A percentile compares a stretch with the other conserved stretches of the same genome.
phyloP scores from a whole-genome alignment of 371 early-diverging fungal species.

The Mortierella sp. region DNA sequence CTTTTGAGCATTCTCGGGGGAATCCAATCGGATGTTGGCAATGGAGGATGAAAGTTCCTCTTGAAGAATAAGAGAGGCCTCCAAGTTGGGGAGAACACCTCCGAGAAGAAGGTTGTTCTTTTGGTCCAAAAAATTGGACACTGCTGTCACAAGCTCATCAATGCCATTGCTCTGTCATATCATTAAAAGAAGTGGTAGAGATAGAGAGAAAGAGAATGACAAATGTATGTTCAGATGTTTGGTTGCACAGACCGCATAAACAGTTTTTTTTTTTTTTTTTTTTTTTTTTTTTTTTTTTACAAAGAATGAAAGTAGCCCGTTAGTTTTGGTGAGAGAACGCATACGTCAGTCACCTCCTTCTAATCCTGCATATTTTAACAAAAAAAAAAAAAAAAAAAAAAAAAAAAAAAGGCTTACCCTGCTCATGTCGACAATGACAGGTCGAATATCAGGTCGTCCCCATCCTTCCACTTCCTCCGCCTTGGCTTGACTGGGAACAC shows the following conservation, averaged over 20 bases:
- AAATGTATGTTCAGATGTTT: background rate
- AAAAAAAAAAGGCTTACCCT: slow-evolving; percentile 27
- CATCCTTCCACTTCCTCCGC: slow-evolving; percentile 25
- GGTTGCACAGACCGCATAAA: no score
- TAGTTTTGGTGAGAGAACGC: background rate
- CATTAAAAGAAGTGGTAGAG: background rate
- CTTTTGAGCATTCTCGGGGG: slow-evolving; percentile 22
- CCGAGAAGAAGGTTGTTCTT: slow-evolving; percentile 27
- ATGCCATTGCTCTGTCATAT: slow-evolving; percentile 12
- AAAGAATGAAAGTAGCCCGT: no score
- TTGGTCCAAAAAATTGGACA: slow-evolving; percentile 31
- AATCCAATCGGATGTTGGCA: slow-evolving; percentile 30
- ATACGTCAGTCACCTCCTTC: no score
- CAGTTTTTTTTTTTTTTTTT: no score
- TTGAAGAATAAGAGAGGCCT: slow-evolving; percentile 15
- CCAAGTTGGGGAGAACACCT: background rate
- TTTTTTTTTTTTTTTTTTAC: no score
- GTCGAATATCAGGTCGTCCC: slow-evolving; percentile 23
- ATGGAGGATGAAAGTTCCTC: slow-evolving; percentile 37
- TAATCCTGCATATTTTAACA: background rate
- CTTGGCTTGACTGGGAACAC: slow-evolving; percentile 9
- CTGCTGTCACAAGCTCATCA: slow-evolving; percentile 24
- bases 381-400: background rate
- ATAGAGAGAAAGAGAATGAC: background rate
- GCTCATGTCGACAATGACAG: slow-evolving; percentile 23